Evolutionary conservation across 2,329 filamentous ascomycete genomes (phyloP), one percentile per base, ranked within the genome.

Genomic region (Aspergillus caelatus): DNA sequence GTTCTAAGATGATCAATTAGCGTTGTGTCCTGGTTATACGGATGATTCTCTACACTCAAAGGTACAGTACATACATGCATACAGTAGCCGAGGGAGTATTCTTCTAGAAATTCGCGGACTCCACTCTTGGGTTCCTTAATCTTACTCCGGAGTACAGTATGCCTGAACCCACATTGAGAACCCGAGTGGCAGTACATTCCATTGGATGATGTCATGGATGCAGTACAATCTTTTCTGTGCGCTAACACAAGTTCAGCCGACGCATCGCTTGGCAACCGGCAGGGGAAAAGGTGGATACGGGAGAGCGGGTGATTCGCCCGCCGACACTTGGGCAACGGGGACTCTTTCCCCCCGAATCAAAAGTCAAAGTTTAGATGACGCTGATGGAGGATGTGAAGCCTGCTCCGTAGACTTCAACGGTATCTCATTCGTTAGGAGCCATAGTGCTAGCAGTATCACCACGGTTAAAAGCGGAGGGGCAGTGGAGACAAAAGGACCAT

Each of bases 81-180:
- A 39, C 36, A 39, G 32, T 16, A n/a, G 14, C 11, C 19, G 30
- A n/a, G 16, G n/a, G 32, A n/a, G 19, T 6, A 48, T 50, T 32
- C 46, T 63, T 65, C 63, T 63, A 65, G 63, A 65, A 65, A 58
- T 43, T 58, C 63, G 41, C 36, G 21, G 41, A 61, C 63, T 52
- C 63, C 63, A 63, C 63, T 58, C 28, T 23, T 36, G 45, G 30
- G 23, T 60, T 57, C 58, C 58, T 65, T 65, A 65, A 65, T 65
- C 54, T 63, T 58, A 57, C 41, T 61, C 54, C 45, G 45, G 21
- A 48, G 45, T 48, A 60, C 58, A 23, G 32, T 21, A 26, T 55
- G 32, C 21, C 53, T 43, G 55, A 61, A 32, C 23, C 62, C 62
- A 61, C 56, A 56, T 41, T n/a, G 48, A 59, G 30, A 59, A 43